These are phyloP conservation scores for Alternaria sp. DNA, from an alignment of 2,329 filamentous ascomycete genomes.

Conservation along the genomic window DNA sequence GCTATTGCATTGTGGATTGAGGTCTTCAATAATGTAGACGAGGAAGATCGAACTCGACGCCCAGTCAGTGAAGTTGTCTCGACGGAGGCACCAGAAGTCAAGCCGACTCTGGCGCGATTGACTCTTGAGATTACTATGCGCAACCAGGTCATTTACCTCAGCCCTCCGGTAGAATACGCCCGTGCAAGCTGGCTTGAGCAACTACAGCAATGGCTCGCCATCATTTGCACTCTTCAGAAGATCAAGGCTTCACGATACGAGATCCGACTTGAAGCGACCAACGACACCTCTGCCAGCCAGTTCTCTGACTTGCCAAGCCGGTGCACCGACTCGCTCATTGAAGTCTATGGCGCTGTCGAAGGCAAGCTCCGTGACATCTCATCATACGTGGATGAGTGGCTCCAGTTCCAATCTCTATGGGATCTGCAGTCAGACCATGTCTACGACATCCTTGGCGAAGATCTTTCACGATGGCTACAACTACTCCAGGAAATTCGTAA, in stretches of 20 bases:
- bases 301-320: slow-evolving; percentile 86
- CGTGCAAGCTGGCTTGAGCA: slow-evolving; percentile 93
- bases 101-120: slow-evolving; percentile 72
- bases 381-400: slow-evolving; percentile 93
- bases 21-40: slow-evolving; percentile 68
- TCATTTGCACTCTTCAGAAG: slow-evolving; percentile 90
- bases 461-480: slow-evolving; percentile 91
- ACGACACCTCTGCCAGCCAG: slow-evolving; percentile 66
- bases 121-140: slow-evolving; percentile 96
- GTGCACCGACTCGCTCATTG: slow-evolving; percentile 78
- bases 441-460: slow-evolving; percentile 88
- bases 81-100: slow-evolving; percentile 51
- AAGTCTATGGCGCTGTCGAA: slow-evolving; percentile 84
- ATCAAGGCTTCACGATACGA: slow-evolving; percentile 96
- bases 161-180: slow-evolving; percentile 89
- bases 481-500: slow-evolving; percentile 97
- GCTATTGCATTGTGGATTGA: slow-evolving; percentile 88
- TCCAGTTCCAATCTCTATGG: slow-evolving; percentile 98
- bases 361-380: slow-evolving; percentile 80
- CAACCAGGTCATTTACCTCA: slow-evolving; percentile 96
- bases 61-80: slow-evolving; percentile 45
- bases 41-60: slow-evolving; percentile 35
- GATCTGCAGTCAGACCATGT: slow-evolving; percentile 96
- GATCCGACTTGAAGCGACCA: slow-evolving; percentile 72
- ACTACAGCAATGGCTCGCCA: slow-evolving; percentile 89